A percentile compares a stretch with the other conserved stretches of the same genome.
Evolutionary conservation across 495 filamentous ascomycete genomes (phyloP).

Genomic region (Hyphodiscus hymeniophilus): DNA sequence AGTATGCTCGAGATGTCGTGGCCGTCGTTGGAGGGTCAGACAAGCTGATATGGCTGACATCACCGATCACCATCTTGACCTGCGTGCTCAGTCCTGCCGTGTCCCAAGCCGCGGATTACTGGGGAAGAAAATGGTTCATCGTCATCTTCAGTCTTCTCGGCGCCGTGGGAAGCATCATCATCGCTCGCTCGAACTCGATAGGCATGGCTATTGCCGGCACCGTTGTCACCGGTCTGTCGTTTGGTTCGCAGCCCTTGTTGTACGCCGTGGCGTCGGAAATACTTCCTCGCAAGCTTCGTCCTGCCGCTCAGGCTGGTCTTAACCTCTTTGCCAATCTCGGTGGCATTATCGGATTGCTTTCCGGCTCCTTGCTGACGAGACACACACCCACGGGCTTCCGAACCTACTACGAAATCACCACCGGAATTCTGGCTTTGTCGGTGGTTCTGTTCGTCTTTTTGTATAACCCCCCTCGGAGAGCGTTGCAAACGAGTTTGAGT

Average conservation of each 20-base stretch:
- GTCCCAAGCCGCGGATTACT: conserved; percentile 29
- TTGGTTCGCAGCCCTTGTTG: conserved; percentile 24
- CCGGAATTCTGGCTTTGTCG: too few relatives aligned
- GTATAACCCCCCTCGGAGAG: too few relatives aligned
- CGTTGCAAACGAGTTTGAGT: too few relatives aligned
- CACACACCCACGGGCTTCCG: too few relatives aligned
- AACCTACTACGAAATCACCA: too few relatives aligned
- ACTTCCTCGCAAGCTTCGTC: conserved; percentile 21
- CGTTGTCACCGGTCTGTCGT: conserved; percentile 20
- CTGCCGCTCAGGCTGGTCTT: conserved; percentile 20
- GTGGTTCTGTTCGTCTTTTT: too few relatives aligned
- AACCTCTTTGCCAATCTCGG: conserved; percentile 10
- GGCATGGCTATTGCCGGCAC: conserved; percentile 20
- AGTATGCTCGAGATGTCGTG: too few relatives aligned
- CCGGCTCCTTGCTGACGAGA: too few relatives aligned
- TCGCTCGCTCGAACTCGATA: too few relatives aligned
- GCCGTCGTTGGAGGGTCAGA: too few relatives aligned
- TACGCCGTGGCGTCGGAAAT: conserved; percentile 27
- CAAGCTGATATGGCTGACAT: conserved; percentile 18
- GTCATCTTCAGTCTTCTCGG: conserved; percentile 22
- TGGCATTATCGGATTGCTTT: too few relatives aligned
- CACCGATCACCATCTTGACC: conserved; percentile 23
- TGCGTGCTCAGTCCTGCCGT: conserved; percentile 24
- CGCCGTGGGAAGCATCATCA: too few relatives aligned
- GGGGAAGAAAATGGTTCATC: conserved; percentile 29